phyloP scores from a whole-genome alignment of 495 filamentous ascomycete species.

The Lophium mytilinum region DNA sequence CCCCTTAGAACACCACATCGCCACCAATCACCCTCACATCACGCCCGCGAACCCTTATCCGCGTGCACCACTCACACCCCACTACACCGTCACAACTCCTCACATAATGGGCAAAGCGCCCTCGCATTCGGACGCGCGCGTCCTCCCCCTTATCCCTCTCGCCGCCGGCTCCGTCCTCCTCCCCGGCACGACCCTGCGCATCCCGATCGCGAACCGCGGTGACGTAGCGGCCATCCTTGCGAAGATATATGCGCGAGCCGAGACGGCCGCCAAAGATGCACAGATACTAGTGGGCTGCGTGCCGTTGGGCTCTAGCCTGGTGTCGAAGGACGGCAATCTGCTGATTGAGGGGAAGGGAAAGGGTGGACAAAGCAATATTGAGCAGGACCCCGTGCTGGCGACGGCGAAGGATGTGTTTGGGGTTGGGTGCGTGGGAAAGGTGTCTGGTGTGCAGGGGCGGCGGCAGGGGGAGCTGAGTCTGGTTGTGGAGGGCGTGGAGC shows the following conservation, averaged over 20 bases:
- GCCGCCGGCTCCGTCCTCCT: conserved; percentile 67
- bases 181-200: conserved; percentile 68
- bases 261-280: conserved; percentile 54
- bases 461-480: conserved; percentile 70
- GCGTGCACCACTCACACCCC: too few species aligned
- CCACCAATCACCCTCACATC: too few species aligned
- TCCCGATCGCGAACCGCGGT: conserved; percentile 67
- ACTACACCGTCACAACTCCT: background rate
- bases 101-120: conserved; percentile 15
- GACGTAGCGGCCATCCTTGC: conserved; percentile 79
- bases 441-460: conserved; percentile 73
- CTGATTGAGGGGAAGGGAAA: conserved; percentile 13
- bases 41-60: too few species aligned
- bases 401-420: conserved; percentile 64
- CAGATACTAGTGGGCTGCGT: conserved; percentile 72
- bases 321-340: conserved; percentile 13
- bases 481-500: conserved; percentile 73
- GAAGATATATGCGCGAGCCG: conserved; percentile 59
- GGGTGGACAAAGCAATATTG: conserved; percentile 35
- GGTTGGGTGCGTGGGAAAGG: conserved; percentile 71
- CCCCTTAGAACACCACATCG: too few species aligned
- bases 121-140: conserved; percentile 34
- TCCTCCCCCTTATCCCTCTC: conserved; percentile 68
- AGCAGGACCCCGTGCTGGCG: conserved; percentile 50
- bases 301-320: conserved; percentile 58